Conservation (phyloP, 2,329 filamentous ascomycete genomes). For the Stagonosporopsis tanaceti region DNA sequence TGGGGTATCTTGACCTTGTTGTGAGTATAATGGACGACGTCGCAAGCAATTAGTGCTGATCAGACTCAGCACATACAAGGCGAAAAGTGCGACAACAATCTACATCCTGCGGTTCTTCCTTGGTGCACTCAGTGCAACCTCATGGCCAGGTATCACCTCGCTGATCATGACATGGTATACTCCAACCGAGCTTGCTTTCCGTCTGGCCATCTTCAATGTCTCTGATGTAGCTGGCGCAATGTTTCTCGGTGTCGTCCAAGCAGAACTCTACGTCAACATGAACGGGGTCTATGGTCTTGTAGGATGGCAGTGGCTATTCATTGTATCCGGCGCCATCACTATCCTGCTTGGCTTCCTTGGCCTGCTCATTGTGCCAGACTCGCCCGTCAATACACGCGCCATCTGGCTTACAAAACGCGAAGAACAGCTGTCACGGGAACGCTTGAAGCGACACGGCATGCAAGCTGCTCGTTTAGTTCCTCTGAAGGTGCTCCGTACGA, state of each 20-base stretch:
- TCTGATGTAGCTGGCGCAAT: slow-evolving; percentile 6
- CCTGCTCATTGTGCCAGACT: slow-evolving; percentile 18
- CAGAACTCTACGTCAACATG: slow-evolving; percentile 12
- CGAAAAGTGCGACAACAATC: slow-evolving; percentile 8
- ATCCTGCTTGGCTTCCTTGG: slow-evolving; percentile 20
- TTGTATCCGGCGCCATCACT: slow-evolving; percentile 16
- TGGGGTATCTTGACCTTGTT: slow-evolving; percentile 15
- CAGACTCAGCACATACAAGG: slow-evolving; percentile 6
- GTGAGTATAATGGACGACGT: not conserved
- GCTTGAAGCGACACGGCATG: slow-evolving; percentile 12
- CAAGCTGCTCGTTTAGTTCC: slow-evolving; percentile 15
- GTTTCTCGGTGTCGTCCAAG: slow-evolving; percentile 12
- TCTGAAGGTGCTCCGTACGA: slow-evolving; percentile 5
- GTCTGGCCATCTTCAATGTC: slow-evolving; percentile 10
- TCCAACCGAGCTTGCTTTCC: slow-evolving; percentile 19
- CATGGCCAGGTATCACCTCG: slow-evolving; percentile 11
- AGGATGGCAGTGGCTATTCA: slow-evolving; percentile 18
- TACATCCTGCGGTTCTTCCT: slow-evolving; percentile 13
- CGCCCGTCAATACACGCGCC: slow-evolving; percentile 20
- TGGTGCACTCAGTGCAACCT: slow-evolving; percentile 1
- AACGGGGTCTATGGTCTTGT: slow-evolving; percentile 9
- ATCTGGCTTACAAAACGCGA: slow-evolving; percentile 18
- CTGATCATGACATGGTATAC: slow-evolving; percentile 18
- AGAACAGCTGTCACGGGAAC: slow-evolving; percentile 4
- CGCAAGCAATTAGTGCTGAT: not conserved